Conservation (phyloP, 139 green algal genomes). For the Tetratostichococcus sp. region DNA sequence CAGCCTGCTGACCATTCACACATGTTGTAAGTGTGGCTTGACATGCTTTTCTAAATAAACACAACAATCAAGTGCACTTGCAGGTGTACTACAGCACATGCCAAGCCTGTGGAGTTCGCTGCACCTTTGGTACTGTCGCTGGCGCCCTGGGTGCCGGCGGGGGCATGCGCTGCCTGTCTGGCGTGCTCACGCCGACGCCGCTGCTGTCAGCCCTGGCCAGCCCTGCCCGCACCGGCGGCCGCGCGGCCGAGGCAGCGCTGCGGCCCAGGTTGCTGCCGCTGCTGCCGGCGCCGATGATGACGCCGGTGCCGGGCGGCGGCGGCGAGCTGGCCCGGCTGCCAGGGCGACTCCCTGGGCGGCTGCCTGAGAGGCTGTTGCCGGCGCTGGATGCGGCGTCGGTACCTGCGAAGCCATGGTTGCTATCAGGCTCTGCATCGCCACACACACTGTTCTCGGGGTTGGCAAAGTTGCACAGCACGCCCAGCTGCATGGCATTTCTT, state of each 20-base stretch:
- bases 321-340: neutral
- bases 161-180: neutral
- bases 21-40: neutral
- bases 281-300: neutral
- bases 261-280: too few species aligned
- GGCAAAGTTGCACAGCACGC: too few species aligned
- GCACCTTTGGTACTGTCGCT: neutral
- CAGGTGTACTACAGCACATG: too few species aligned
- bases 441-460: too few species aligned
- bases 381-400: too few species aligned
- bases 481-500: neutral
- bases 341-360: neutral
- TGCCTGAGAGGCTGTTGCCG: constrained; percentile 1
- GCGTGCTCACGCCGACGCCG: neutral
- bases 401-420: constrained; percentile 1
- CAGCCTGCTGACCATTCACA: neutral
- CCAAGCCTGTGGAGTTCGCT: neutral
- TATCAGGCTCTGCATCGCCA: too few species aligned
- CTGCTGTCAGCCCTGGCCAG: neutral
- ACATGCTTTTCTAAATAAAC: too few species aligned
- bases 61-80: too few species aligned
- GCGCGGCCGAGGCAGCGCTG: too few species aligned
- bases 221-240: neutral
- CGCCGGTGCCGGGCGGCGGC: neutral
- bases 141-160: too few species aligned